These are phyloP conservation scores for Nymphaea colorata DNA, from an alignment of 164 flowering plant genomes.

Conservation along the genomic window DNA sequence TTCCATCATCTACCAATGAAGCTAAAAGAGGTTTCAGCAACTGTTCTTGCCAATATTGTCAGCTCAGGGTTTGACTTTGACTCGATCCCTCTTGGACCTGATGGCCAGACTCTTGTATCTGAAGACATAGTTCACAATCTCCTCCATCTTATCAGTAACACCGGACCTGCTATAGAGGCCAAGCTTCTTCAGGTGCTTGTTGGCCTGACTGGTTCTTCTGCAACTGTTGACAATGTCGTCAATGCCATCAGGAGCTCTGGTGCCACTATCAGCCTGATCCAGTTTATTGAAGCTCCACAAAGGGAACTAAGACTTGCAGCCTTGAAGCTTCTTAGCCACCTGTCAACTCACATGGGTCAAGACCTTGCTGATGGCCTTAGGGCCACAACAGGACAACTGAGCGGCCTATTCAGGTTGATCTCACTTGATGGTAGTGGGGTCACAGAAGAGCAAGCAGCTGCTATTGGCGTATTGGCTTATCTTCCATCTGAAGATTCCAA, in stretches of 20 bases:
- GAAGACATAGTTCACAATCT: conserved; percentile 74
- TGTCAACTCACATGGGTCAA: conserved; percentile 78
- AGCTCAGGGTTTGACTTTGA: conserved; percentile 58
- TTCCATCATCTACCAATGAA: conserved; percentile 67
- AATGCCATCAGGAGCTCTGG: conserved; percentile 87
- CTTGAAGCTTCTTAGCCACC: conserved; percentile 68
- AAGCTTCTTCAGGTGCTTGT: conserved; percentile 95
- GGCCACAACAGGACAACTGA: conserved; percentile 72
- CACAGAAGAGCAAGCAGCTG: conserved; percentile 88
- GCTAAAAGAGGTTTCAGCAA: conserved; percentile 89
- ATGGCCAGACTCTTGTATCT: conserved; percentile 73
- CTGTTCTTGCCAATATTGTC: conserved; percentile 80
- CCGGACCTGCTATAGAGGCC: conserved; percentile 92
- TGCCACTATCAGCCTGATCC: conserved; percentile 83
- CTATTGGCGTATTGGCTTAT: conserved; percentile 73
- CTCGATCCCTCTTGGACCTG: conserved; percentile 56
- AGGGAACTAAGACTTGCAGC: conserved; percentile 74
- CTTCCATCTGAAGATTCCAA: conserved; percentile 81
- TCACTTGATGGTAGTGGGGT: conserved; percentile 44
- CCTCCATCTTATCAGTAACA: conserved; percentile 89
- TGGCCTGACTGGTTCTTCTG: conserved; percentile 64
- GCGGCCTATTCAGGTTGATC: conserved; percentile 49
- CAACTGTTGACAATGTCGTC: conserved; percentile 50
- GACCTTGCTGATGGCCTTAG: conserved; percentile 75
- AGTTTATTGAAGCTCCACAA: conserved; percentile 88